These are phyloP conservation scores for Hypoxylon lienhwacheense DNA, from an alignment of 495 filamentous ascomycete genomes.

Conservation along the genomic window DNA sequence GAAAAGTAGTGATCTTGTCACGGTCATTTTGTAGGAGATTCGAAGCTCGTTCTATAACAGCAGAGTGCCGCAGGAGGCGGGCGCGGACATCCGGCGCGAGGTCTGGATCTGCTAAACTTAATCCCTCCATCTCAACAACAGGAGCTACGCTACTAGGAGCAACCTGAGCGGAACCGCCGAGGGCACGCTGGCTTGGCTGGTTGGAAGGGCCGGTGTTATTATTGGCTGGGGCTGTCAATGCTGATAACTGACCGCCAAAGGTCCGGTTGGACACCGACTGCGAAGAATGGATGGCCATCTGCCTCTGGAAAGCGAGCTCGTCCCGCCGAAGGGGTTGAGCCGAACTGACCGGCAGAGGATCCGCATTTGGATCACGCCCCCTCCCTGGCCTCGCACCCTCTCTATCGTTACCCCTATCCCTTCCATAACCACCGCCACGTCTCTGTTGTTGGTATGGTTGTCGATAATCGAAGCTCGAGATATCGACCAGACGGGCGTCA, in stretches of 20 bases:
- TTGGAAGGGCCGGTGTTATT: constrained; percentile 18
- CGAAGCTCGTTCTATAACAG: constrained; percentile 82
- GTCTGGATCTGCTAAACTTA: constrained; percentile 46
- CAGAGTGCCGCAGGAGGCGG: constrained; percentile 70
- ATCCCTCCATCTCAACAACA: constrained; percentile 38
- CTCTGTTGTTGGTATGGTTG: constrained; percentile 65
- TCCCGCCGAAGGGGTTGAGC: constrained; percentile 83
- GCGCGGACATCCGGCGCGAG: constrained; percentile 76
- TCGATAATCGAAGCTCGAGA: constrained; percentile 81
- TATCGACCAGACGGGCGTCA: constrained; percentile 83
- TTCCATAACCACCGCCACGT: constrained; percentile 53
- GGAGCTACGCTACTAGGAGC: constrained; percentile 18
- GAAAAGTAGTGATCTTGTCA: constrained; percentile 74
- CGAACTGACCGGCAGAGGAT: constrained; percentile 73
- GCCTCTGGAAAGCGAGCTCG: constrained; percentile 88
- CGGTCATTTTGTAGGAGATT: constrained; percentile 75
- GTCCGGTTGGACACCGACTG: constrained; percentile 75
- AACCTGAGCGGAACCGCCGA: constrained; percentile 8
- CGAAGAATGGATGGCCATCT: constrained; percentile 85
- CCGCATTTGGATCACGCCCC: constrained; percentile 66
- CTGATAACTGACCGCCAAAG: constrained; percentile 79
- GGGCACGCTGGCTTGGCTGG: constrained; percentile 7
- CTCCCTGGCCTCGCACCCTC: constrained; percentile 54
- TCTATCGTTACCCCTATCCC: constrained; percentile 38
- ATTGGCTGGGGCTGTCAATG: constrained; percentile 36